phyloP scores from a whole-genome alignment of 75 land plant genomes.

The Ceratopteris richardii region DNA sequence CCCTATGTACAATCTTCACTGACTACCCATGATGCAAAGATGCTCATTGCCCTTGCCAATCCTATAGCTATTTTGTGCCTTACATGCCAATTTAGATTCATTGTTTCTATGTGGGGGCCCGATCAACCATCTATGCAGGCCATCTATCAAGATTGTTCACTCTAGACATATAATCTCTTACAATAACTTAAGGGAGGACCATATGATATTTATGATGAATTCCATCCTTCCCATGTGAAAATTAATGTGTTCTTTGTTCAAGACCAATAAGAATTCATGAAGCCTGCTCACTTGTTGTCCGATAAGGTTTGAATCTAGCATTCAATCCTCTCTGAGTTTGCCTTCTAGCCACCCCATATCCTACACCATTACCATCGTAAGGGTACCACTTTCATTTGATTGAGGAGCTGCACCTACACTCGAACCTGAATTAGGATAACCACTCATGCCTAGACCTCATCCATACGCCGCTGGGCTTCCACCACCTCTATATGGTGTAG shows the following conservation, averaged over 20 bases:
- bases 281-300: slow-evolving; percentile 27
- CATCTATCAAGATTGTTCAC: no score
- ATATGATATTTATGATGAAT: no score
- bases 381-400: not conserved
- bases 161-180: no score
- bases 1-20: slow-evolving; percentile 58
- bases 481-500: slow-evolving; percentile 7
- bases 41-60: slow-evolving; percentile 74
- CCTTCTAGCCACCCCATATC: slow-evolving; percentile 8
- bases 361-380: not conserved
- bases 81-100: slow-evolving; percentile 45
- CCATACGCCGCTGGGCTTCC: slow-evolving; percentile 30
- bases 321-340: slow-evolving; percentile 10
- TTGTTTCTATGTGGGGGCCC: slow-evolving; percentile 11
- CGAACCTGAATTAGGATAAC: not conserved
- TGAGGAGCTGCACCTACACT: not conserved
- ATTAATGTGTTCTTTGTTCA: no score
- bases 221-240: no score
- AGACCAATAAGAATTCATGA: no score
- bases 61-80: slow-evolving; percentile 82
- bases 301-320: slow-evolving; percentile 14
- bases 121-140: slow-evolving; percentile 60
- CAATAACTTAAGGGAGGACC: no score
- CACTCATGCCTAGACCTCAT: not conserved
- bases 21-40: slow-evolving; percentile 84